Base-by-base conservation (phyloP, 2,329 filamentous ascomycete species). In the Xylariomycetidae sp. region DNA sequence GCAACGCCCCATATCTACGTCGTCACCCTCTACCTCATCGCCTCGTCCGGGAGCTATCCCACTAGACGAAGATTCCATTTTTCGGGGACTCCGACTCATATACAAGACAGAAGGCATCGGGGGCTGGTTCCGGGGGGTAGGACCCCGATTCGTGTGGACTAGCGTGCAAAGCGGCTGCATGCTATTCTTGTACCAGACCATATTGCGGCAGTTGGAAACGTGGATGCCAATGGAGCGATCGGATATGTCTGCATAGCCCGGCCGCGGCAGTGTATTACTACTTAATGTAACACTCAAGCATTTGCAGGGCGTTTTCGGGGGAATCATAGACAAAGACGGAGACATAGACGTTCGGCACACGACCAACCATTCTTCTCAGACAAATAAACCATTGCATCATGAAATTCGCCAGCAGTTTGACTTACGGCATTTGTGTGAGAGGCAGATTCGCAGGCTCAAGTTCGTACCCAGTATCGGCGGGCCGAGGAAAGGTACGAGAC, bases 91-190 rank as follows among this genome's bases (percentile, higher is more conserved):
- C 23, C 79, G 72, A 48, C 74, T 95, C 44, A 93, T 98, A 50
- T 98, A 96, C 64, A 79, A 76, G 46, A 86, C 83, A 5, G 92
- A 98, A 61, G 92, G 92, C 1, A 49, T 96, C 12, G 75, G 74
- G 3, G 93, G 92, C 2, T 93, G 87, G 80, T 98, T 98, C 62
- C 78, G 92, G 37, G 92, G 92, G 17, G 90, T 98, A 2, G 90
- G 90, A 0, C 92, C 92, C 2, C 77, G 92, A 34, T 82, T 82
- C 37, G 86, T 96, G 10, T 98, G 92, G 92, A 98, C 92, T 15
- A 95, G 90, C 53, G 86, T 96, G 37, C 92, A 98, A 66, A 95
- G 85, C 53, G 85, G 89, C 25, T 94, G 87, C 46, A 96, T 96
- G 90, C 69, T 96, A 56, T 89, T 96, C 49, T 68, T 95, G 58